A percentile compares a stretch with the other conserved stretches of the same genome.
Conservation (phyloP, 2,329 filamentous ascomycete genomes). For the Amauroascus verrucosus region DNA sequence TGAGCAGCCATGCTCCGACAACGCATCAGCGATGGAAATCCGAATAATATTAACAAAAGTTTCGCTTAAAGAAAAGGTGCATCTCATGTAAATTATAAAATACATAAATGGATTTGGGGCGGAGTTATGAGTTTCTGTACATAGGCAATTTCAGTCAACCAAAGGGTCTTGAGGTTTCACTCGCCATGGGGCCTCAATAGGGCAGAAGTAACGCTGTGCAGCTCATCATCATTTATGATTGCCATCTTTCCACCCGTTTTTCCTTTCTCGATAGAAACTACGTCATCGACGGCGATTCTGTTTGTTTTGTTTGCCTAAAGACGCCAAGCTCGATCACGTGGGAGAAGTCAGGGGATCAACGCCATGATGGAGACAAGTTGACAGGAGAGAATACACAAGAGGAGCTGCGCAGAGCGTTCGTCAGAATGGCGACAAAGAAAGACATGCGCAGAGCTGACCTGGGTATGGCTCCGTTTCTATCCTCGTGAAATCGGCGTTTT, state of each 20-base stretch:
- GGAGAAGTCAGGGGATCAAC: no score
- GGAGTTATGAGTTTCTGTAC: neutral
- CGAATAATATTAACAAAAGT: neutral
- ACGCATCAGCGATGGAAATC: neutral
- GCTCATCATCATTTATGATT: no score
- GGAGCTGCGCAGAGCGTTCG: neutral
- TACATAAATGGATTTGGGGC: neutral
- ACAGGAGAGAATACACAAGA: neutral
- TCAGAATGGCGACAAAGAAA: slow-evolving; percentile 56
- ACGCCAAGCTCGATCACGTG: no score
- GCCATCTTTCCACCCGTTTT: no score
- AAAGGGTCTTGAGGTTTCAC: neutral
- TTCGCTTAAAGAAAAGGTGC: neutral
- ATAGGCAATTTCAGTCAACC: neutral
- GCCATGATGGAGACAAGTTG: neutral
- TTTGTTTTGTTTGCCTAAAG: slow-evolving; percentile 7
- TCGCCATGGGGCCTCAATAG: no score
- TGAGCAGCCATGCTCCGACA: neutral
- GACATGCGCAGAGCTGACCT: slow-evolving; percentile 67
- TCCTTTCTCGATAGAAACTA: no score
- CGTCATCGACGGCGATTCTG: no score
- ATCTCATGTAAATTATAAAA: neutral
- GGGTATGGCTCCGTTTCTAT: slow-evolving; percentile 41
- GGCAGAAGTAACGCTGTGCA: no score
- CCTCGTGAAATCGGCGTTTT: slow-evolving; percentile 4